Percentiles rank a stretch among this genome's conserved stretches.
Conservation (phyloP, 2,329 filamentous ascomycete species). For the Aspergillus novofumigatus region DNA sequence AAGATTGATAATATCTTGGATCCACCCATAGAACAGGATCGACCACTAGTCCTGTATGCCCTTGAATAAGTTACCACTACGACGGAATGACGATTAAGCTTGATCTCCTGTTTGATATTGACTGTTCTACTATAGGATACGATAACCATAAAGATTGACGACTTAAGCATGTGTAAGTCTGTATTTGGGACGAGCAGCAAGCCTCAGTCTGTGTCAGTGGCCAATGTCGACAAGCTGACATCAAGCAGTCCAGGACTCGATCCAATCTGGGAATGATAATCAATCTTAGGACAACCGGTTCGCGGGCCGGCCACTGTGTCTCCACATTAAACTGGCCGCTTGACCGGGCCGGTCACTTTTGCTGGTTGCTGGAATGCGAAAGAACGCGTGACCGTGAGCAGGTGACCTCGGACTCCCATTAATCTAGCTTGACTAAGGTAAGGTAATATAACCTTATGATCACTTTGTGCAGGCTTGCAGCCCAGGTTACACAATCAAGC, state of each 20-base stretch:
- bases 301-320: neutral
- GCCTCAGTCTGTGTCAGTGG: neutral
- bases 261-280: too few species aligned
- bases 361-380: neutral
- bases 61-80: neutral
- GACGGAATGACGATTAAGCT: neutral
- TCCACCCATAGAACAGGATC: neutral
- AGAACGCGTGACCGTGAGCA: neutral
- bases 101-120: neutral
- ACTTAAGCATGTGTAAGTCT: neutral
- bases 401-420: neutral
- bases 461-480: neutral
- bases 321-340: neutral
- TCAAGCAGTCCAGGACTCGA: neutral
- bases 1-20: neutral
- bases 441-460: neutral
- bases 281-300: neutral
- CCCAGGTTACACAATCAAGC: neutral
- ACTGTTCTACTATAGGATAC: neutral
- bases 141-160: neutral
- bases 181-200: neutral
- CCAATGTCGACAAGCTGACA: neutral
- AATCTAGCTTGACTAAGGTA: neutral
- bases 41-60: neutral
- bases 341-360: conserved; percentile 12